These are phyloP conservation scores for Diaporthe nobilis DNA, from an alignment of 2,329 filamentous ascomycete genomes.

Conservation along the genomic window DNA sequence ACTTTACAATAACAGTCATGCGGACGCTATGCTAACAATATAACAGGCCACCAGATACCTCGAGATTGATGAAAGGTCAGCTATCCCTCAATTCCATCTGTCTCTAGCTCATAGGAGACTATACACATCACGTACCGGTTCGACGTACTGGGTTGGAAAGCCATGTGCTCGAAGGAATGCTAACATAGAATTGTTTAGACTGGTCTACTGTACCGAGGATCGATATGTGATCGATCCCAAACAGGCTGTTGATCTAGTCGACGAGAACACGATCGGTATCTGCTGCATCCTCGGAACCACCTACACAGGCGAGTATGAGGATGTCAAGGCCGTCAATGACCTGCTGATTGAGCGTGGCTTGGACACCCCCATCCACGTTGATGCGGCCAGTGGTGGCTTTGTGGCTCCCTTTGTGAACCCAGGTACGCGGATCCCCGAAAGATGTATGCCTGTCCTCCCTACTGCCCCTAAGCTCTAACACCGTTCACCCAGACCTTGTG, in stretches of 20 bases:
- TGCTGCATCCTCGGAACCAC: conserved; percentile 92
- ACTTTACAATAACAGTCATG: too few species aligned
- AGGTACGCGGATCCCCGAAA: conserved; percentile 51
- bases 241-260: conserved; percentile 71
- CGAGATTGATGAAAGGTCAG: conserved; percentile 81
- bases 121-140: neutral
- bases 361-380: conserved; percentile 77
- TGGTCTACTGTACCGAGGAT: conserved; percentile 73
- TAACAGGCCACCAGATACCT: conserved; percentile 80
- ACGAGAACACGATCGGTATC: conserved; percentile 88
- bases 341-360: conserved; percentile 81
- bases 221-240: conserved; percentile 75
- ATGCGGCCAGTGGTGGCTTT: conserved; percentile 42
- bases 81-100: too few species aligned
- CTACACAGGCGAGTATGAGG: conserved; percentile 96
- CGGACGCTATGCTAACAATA: neutral
- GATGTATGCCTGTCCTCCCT: neutral
- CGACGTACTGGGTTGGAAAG: too few species aligned
- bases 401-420: conserved; percentile 82
- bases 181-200: conserved; percentile 61
- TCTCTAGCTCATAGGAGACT: neutral
- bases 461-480: neutral
- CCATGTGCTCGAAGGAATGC: neutral
- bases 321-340: conserved; percentile 93
- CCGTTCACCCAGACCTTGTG: conserved; percentile 76